Conservation (phyloP, 2,329 filamentous ascomycete genomes). For the Pseudocercospora cruenta region DNA sequence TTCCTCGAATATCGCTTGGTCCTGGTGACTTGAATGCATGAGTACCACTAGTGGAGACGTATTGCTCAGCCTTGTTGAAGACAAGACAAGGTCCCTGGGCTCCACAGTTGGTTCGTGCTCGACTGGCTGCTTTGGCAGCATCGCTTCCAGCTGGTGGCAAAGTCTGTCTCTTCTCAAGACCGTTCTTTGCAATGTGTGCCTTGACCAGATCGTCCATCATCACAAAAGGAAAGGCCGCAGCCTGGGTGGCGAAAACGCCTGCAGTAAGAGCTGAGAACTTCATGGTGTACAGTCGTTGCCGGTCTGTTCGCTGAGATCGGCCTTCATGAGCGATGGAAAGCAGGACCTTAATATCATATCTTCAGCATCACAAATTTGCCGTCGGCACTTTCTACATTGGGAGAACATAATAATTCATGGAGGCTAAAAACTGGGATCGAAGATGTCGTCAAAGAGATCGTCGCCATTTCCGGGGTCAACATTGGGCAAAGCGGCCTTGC, state of each 20-base stretch:
- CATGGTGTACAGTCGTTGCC: constrained; percentile 2
- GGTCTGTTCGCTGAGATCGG: not conserved
- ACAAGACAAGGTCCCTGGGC: constrained; percentile 9
- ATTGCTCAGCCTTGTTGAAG: constrained; percentile 15
- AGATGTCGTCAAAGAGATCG: not conserved
- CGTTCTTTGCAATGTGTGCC: not conserved
- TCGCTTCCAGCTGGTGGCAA: constrained; percentile 5
- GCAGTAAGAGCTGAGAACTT: constrained; percentile 16
- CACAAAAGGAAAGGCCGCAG: constrained; percentile 15
- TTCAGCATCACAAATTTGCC: too few relatives aligned
- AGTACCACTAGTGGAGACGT: constrained; percentile 15
- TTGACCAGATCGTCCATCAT: constrained; percentile 8
- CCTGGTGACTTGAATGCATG: constrained; percentile 16
- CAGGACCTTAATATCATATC: too few relatives aligned
- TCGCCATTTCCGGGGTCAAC: too few relatives aligned
- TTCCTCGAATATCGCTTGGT: constrained; percentile 29
- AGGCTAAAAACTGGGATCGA: not conserved
- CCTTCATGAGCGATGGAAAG: too few relatives aligned
- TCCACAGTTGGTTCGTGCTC: constrained; percentile 18
- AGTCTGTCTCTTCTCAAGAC: constrained; percentile 17
- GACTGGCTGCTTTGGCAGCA: constrained; percentile 10
- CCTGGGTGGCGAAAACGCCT: constrained; percentile 15
- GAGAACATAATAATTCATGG: too few relatives aligned
- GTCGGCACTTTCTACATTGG: too few relatives aligned
- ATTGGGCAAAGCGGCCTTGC: too few relatives aligned